phyloP scores from a whole-genome alignment of 306 rosid species.

The Castanopsis chinensis region DNA sequence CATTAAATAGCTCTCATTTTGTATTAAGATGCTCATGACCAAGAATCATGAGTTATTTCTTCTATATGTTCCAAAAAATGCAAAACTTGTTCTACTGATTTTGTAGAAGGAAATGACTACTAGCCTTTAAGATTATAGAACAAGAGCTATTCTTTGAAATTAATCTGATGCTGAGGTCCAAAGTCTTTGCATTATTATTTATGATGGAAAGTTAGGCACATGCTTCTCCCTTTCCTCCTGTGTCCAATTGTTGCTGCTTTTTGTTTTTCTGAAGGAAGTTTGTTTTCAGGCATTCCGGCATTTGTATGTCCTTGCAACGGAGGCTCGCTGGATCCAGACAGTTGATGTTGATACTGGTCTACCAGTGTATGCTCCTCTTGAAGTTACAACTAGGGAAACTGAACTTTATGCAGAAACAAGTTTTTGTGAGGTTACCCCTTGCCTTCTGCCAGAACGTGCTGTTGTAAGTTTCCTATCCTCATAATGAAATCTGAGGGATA shows the following conservation, averaged over 20 bases:
- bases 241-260: constrained; percentile 10
- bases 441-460: constrained; percentile 91
- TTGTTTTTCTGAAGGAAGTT: constrained; percentile 29
- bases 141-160: no score
- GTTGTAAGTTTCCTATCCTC: constrained; percentile 57
- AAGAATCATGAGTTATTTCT: not conserved
- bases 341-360: constrained; percentile 96
- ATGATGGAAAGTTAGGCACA: not conserved
- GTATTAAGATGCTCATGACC: not conserved
- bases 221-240: constrained; percentile 13
- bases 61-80: not conserved
- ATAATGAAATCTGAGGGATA: constrained; percentile 14
- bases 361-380: constrained; percentile 93
- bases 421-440: constrained; percentile 92
- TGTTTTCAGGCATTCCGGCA: constrained; percentile 88
- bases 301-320: constrained; percentile 89
- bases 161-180: not conserved
- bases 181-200: not conserved
- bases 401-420: constrained; percentile 91
- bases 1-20: not conserved
- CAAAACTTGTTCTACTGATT: no score
- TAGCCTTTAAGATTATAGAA: no score
- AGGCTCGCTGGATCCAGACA: constrained; percentile 97
- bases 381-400: constrained; percentile 78
- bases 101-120: no score